Evolutionary conservation across 2,329 filamentous ascomycete genomes (phyloP), one percentile per base, ranked within the genome.

Genomic region (Arthroderma sp.): DNA sequence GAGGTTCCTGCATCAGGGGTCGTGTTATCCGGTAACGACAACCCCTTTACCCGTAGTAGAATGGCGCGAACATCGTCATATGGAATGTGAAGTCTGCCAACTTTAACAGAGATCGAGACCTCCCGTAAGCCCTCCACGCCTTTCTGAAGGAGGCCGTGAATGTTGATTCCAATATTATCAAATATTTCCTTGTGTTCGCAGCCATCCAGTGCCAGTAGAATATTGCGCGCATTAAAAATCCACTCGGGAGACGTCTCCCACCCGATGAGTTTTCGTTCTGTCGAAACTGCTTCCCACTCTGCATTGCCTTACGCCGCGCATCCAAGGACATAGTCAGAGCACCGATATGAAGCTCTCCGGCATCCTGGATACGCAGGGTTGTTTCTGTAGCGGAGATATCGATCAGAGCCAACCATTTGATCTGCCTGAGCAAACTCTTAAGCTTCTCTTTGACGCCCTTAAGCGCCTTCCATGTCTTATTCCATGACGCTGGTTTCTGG

Each of bases 121-220:
- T 98, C 93, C 59, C 89, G 84, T 33, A 98, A 79, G 0, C 91
- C 93, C 62, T 95, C 88, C 47, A 89, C 76, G 38, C 90, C 84
- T 62, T 88, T 86, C 71, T 94, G 89, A 28, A 98, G 76, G 60
- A 94, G 84, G 4, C 94, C 93, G 70, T 98, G 91, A 51, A 98
- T 81, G 65, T 95, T 97, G 59, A 97, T 75, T 2, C 87, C 86
- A 59, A 88, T 83, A 66, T 90, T 87, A 70, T 98, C 94, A 63
- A 98, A 74, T 1, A 98, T 75, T 70, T 98, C 91, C 58, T 88
- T 83, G 1, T 90, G 86, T 58, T 97, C 90, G 56, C 81, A 80
- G 35, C 89, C 90, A 58, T 94, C 85, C 1, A 89, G 83, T 0
- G 88, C 94, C 66, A 98, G 94, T 5, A 97, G 77, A 51, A 97